Percentiles rank a stretch among this genome's conserved stretches.
phyloP scores from a whole-genome alignment of 441 rosid species.

The Gossypium gossypioides region DNA sequence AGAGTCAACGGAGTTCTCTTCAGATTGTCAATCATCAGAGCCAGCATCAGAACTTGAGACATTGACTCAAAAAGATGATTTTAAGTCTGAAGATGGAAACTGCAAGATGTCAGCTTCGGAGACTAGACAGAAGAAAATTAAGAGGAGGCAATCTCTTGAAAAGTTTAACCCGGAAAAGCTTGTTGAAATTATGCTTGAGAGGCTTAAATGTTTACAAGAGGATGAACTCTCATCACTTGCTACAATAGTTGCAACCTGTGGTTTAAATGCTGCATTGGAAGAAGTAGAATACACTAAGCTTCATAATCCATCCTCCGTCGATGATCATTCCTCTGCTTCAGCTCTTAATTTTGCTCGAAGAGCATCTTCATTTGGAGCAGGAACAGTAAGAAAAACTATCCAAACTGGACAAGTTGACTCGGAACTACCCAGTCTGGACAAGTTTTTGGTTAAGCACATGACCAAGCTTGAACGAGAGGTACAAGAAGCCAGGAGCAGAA shows the following conservation, averaged over 20 bases:
- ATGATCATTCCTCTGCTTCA: conserved; percentile 18
- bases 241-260: conserved; percentile 82
- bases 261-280: conserved; percentile 77
- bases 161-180: conserved; percentile 44
- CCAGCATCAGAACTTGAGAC: conserved; percentile 41
- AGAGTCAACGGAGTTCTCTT: conserved; percentile 37
- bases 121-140: conserved; percentile 36
- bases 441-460: conserved; percentile 72
- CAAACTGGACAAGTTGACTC: conserved; percentile 20
- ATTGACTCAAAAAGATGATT: conserved; percentile 23
- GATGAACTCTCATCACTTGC: conserved; percentile 86
- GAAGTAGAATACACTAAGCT: conserved; percentile 39
- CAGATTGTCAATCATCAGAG: conserved; percentile 54
- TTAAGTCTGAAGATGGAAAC: conserved; percentile 20
- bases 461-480: conserved; percentile 78
- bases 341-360: conserved; percentile 23
- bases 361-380: conserved; percentile 33
- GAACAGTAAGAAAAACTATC: conserved; percentile 24
- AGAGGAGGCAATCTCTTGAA: conserved; percentile 58
- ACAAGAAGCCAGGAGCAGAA: conserved; percentile 56
- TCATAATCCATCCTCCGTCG: conserved; percentile 20
- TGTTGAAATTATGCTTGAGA: conserved; percentile 62
- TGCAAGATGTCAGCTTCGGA: conserved; percentile 23
- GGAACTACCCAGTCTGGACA: conserved; percentile 67
- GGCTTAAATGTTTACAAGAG: conserved; percentile 73